These are phyloP conservation scores for Alternaria gaisen DNA, from an alignment of 2,329 filamentous ascomycete species.

Conservation along the genomic window DNA sequence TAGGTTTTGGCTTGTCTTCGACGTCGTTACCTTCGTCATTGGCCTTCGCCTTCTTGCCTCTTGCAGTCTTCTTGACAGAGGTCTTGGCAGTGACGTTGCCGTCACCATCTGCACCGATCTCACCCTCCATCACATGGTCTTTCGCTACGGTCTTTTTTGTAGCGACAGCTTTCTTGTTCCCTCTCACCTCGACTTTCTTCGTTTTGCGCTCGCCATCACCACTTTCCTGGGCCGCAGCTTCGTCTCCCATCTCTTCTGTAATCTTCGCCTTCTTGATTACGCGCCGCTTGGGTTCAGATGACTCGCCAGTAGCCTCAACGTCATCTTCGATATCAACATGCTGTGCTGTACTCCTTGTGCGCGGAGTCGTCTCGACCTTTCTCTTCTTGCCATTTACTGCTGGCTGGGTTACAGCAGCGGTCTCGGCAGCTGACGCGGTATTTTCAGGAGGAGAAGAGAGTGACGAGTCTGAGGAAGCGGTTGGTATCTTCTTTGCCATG, in stretches of 20 bases:
- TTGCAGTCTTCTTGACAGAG: not conserved
- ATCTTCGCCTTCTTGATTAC: conserved; percentile 29
- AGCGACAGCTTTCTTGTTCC: not conserved
- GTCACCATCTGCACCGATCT: conserved; percentile 16
- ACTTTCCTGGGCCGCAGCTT: conserved; percentile 19
- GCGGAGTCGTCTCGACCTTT: conserved; percentile 34
- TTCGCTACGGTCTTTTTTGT: conserved; percentile 1
- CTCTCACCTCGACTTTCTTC: conserved; percentile 18
- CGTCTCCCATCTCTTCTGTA: conserved; percentile 25
- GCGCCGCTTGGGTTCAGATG: conserved; percentile 24
- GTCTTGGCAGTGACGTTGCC: not conserved
- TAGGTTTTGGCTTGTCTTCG: conserved; percentile 22
- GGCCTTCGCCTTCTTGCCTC: conserved; percentile 8
- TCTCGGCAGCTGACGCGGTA: conserved; percentile 9
- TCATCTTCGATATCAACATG: conserved; percentile 10
- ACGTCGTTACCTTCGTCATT: not conserved
- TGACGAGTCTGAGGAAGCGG: conserved; percentile 31
- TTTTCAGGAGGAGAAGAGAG: conserved; percentile 35
- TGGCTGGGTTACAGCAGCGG: conserved; percentile 14
- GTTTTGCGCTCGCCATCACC: conserved; percentile 9
- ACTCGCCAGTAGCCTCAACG: conserved; percentile 10
- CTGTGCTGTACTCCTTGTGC: conserved; percentile 18
- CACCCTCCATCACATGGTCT: not conserved
- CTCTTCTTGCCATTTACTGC: conserved; percentile 34
- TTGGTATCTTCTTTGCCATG: conserved; percentile 31